Percentiles rank a stretch among this genome's conserved stretches.
phyloP scores from a whole-genome alignment of 208 protist genomes.

The Polymyxa betae region DNA sequence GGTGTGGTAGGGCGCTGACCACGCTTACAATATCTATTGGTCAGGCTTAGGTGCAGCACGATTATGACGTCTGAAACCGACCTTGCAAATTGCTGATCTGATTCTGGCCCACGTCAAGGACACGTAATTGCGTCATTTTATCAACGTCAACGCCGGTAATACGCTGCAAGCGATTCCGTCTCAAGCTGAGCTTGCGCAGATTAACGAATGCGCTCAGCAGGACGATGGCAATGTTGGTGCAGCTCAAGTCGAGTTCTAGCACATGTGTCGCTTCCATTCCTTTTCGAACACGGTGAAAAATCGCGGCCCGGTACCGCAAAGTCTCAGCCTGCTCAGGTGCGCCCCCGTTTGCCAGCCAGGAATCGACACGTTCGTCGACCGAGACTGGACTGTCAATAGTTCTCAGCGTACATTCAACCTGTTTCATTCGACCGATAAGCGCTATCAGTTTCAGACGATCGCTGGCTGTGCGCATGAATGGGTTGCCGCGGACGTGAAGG shows the following conservation, averaged over 20 bases:
- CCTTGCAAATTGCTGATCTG: neutral
- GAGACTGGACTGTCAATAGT: neutral
- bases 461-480: neutral
- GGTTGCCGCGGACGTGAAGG: neutral
- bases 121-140: constrained; percentile 27
- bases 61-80: too few relatives aligned
- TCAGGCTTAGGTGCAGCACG: too few relatives aligned
- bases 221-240: constrained; percentile 16
- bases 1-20: neutral
- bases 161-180: neutral
- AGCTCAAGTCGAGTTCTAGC: neutral
- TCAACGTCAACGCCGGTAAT: neutral
- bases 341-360: neutral
- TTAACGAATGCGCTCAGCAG: constrained; percentile 14
- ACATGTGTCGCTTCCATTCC: neutral
- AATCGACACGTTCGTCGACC: constrained; percentile 33
- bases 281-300: constrained; percentile 26
- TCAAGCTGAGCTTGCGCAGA: neutral
- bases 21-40: constrained; percentile 2
- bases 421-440: constrained; percentile 1
- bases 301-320: constrained; percentile 24
- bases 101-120: constrained; percentile 1
- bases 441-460: constrained; percentile 2
- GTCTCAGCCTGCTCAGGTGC: constrained; percentile 9
- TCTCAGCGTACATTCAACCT: constrained; percentile 31